Evolutionary conservation across 2,329 filamentous ascomycete genomes (phyloP).

Genomic region (Paecilomyces formosus): DNA sequence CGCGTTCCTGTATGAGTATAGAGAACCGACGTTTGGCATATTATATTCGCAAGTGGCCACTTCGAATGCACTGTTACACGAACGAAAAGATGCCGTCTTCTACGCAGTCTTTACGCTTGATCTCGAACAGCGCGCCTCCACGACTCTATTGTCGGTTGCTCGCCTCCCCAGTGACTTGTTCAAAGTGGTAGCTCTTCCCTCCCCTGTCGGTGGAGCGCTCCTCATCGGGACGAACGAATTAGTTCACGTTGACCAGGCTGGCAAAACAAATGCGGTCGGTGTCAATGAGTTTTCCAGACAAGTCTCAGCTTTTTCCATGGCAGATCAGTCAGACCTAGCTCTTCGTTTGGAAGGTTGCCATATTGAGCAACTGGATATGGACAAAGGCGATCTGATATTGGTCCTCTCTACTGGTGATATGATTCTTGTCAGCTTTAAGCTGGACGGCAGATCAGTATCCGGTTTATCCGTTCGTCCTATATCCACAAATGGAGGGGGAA

Average conservation of each 20-base stretch:
- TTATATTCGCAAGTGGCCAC: conserved; percentile 68
- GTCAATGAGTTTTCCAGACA: conserved; percentile 86
- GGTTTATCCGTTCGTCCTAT: conserved; percentile 69
- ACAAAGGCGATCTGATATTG: conserved; percentile 77
- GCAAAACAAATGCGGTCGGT: conserved; percentile 84
- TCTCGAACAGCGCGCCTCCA: conserved; percentile 85
- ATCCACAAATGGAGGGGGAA: conserved; percentile 54
- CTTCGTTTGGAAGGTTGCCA: conserved; percentile 75
- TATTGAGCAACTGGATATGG: conserved; percentile 67
- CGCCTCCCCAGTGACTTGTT: conserved; percentile 83
- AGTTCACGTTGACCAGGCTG: conserved; percentile 92
- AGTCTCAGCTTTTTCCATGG: conserved; percentile 73
- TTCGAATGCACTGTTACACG: conserved; percentile 64
- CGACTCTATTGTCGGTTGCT: conserved; percentile 78
- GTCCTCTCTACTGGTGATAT: conserved; percentile 69
- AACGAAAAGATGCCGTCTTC: conserved; percentile 74
- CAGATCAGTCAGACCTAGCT: conserved; percentile 74
- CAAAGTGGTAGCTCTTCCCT: conserved; percentile 71
- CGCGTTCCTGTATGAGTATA: conserved; percentile 91
- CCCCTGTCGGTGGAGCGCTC: conserved; percentile 81
- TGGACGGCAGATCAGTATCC: conserved; percentile 87
- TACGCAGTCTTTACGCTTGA: conserved; percentile 96
- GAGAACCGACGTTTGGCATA: conserved; percentile 94
- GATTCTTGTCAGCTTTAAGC: conserved; percentile 68
- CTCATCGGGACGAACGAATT: conserved; percentile 83